Evolutionary conservation across 768 basidiomycete species (phyloP), one percentile per base, ranked within the genome.

Genomic region (Xerocomus potaroensis): DNA sequence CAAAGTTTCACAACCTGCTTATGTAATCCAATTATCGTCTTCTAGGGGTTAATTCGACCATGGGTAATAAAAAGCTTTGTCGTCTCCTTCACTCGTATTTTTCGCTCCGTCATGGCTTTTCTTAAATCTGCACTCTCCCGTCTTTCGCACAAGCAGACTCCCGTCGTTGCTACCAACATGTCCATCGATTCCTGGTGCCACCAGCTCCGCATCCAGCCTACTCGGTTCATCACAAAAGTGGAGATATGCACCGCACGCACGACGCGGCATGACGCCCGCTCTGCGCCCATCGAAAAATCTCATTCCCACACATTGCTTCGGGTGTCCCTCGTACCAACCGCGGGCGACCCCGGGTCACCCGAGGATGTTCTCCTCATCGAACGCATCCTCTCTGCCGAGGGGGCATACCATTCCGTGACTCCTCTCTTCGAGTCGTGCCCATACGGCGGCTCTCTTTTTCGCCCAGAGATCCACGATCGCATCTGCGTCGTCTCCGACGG

Each of bases 401-500:
- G 49, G 12, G 32, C 29, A 3, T 30, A 37, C n/a, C 47, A 48
- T 19, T 49, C 48, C 1, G 50, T 52, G 1, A 26, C 45, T 24
- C 47, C 47, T 18, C 44, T 49, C 16, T 2, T 9, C 2, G 47
- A 47, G 8, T n/a, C 16, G 1, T 29, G 37, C 5, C 32, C 38
- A 1, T 8, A 10, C 0, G 45, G 57, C 0, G 54, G 50, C 0
- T 51, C 40, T 0, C 33, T 49, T 3, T 36, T 50, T 32, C 49
- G 47, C 29, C 57, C 53, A 1, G 38, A 52, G 0, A 29, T 59
- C 0, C 50, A 59, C 11, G 57, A 59, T 22, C 53, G 46, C 12
- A 1, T 42, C 3, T 55, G 46, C 12, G 8, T 31, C 26, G 16
- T 49, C 14, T 21, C 26, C 2, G 16, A 27, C 0, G 53, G 47